Evolutionary conservation across 169 alveolate genomes (phyloP), one percentile per base, ranked within the genome.

Genomic region (Plasmodium cynomolgi): DNA sequence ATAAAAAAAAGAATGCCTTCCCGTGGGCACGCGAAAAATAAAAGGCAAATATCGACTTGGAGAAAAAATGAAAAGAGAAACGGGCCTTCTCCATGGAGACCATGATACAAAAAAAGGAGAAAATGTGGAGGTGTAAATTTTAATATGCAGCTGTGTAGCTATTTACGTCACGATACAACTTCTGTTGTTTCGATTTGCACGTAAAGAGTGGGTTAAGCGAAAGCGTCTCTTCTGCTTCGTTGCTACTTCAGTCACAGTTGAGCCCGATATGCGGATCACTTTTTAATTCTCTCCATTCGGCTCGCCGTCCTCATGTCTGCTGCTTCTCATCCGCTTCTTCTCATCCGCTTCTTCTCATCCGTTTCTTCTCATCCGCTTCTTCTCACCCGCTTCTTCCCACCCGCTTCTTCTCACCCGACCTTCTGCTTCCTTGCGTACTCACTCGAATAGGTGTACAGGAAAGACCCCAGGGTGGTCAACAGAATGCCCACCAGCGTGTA

Each of bases 381-480:
- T 5, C 13, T 17, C 13, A 0, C 23, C 72, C 34, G 33, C 20
- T 26, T 73, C n/a, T 31, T 80, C 50, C 5, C n/a, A 9, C 37
- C 71, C 85, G 15, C 8, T 44, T 29, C 31, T 20, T 17, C 33
- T 82, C 75, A 54, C n/a, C 54, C 11, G 4, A 82, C 75, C 39
- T 84, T 86, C 37, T 79, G 80, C 71, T 86, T 86, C 31, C 81
- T 77, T 11, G 93, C 26, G 31, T 54, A 86, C 29, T 86, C 88
- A 39, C 86, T 77, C 29, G 93, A 86, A 77, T 75, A 86, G 41
- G 88, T 79, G 47, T 86, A 86, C 29, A 79, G 26, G 17, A 75
- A 86, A 2, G 93, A 86, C 20, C 93, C 93, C 31, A 86, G 33
- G 23, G 93, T 86, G 9, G 93, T 86, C 29, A 86, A 23, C 17